Conservation (phyloP, 2,329 filamentous ascomycete genomes). For the Aquanectria penicillioides region DNA sequence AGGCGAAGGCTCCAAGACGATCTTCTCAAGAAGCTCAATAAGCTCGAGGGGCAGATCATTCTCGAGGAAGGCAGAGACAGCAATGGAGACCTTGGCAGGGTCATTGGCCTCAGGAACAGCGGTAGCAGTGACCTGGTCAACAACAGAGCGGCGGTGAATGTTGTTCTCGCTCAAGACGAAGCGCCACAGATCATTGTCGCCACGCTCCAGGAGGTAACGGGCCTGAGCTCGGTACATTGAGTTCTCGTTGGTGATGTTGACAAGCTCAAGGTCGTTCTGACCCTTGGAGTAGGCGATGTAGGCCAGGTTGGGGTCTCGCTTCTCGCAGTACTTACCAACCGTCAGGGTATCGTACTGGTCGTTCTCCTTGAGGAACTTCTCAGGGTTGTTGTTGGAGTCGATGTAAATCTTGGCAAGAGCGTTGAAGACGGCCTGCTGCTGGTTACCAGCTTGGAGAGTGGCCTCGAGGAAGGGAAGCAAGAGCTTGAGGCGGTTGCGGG, state of each 20-base stretch:
- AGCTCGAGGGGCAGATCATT: conserved; percentile 92
- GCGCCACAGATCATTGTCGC: conserved; percentile 89
- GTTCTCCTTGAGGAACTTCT: conserved; percentile 97
- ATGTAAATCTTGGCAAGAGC: conserved; percentile 99
- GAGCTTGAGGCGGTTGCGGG: conserved; percentile 93
- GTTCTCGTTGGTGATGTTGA: conserved; percentile 99
- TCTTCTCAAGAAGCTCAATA: conserved; percentile 98
- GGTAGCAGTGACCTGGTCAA: conserved; percentile 96
- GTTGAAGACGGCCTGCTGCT: conserved; percentile 97
- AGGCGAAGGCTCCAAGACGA: conserved; percentile 97
- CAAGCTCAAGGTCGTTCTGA: conserved; percentile 95
- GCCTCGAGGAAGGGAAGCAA: conserved; percentile 95
- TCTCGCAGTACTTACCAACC: conserved; percentile 98
- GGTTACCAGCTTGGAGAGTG: conserved; percentile 87
- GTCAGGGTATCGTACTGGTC: conserved; percentile 92
- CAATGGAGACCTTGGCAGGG: conserved; percentile 92
- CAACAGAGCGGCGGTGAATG: conserved; percentile 88
- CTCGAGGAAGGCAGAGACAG: conserved; percentile 91
- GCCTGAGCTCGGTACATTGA: conserved; percentile 99
- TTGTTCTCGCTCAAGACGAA: conserved; percentile 98
- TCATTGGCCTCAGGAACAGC: conserved; percentile 93
- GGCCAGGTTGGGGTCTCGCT: conserved; percentile 94
- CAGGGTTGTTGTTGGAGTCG: conserved; percentile 96
- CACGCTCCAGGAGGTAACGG: conserved; percentile 90
- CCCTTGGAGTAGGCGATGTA: conserved; percentile 97